A percentile compares a stretch with the other conserved stretches of the same genome.
Conservation (phyloP, 129 eudicot genomes). For the Escallonia rubra region DNA sequence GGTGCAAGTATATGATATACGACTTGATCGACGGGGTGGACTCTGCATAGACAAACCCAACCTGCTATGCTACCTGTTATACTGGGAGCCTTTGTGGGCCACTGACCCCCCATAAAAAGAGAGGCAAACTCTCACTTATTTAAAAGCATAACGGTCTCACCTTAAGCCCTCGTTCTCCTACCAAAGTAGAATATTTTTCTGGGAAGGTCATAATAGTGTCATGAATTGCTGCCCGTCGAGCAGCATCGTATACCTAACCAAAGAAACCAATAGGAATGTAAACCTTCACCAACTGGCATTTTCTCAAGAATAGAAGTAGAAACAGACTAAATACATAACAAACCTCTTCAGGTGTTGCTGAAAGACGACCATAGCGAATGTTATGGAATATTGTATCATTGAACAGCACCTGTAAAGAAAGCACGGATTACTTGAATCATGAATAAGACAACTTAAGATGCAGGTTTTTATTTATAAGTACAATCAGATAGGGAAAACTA, state of each 20-base stretch:
- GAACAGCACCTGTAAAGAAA: slow-evolving; percentile 70
- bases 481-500: not conserved
- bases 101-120: not conserved
- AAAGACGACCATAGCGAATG: slow-evolving; percentile 85
- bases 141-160: slow-evolving; percentile 27
- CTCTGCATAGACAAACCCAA: not conserved
- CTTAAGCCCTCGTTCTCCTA: slow-evolving; percentile 96
- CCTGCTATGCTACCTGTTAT: not conserved
- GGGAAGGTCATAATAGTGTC: slow-evolving; percentile 96
- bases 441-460: not conserved
- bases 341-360: slow-evolving; percentile 86
- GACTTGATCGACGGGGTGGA: not conserved
- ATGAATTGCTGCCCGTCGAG: slow-evolving; percentile 86
- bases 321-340: not conserved
- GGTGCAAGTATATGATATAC: not conserved
- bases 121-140: not conserved
- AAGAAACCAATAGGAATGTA: slow-evolving; percentile 5
- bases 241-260: slow-evolving; percentile 91
- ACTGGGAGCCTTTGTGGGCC: not conserved
- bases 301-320: not conserved
- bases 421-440: slow-evolving; percentile 11
- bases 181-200: slow-evolving; percentile 71
- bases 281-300: slow-evolving; percentile 4
- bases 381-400: slow-evolving; percentile 95
- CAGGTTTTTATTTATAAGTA: not conserved